Evolutionary conservation across 2,329 filamentous ascomycete genomes (phyloP).

Genomic region (Aspergillus sp.): DNA sequence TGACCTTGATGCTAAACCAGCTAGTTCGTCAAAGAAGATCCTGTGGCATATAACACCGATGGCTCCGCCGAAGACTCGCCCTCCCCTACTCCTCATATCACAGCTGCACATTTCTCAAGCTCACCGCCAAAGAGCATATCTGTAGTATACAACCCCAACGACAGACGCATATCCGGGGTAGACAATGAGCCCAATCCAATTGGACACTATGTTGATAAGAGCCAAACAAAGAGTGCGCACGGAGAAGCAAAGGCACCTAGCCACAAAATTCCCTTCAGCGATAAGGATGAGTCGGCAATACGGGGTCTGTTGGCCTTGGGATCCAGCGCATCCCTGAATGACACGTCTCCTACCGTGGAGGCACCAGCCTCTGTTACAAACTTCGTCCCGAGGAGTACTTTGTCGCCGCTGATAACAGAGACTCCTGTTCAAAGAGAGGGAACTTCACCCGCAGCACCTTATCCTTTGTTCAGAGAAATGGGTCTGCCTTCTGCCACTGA

Average conservation of each 20-base stretch:
- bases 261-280: conserved; percentile 11
- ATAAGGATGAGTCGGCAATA: conserved; percentile 25
- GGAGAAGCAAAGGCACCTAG: background rate
- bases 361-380: background rate
- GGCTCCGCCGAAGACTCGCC: conserved; percentile 8
- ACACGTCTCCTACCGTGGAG: background rate
- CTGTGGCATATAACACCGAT: conserved; percentile 3
- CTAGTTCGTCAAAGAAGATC: conserved; percentile 27
- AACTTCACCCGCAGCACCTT: background rate
- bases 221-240: too few relatives aligned
- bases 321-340: conserved; percentile 5
- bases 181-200: background rate
- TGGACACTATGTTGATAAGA: background rate
- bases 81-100: conserved; percentile 1
- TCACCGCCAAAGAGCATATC: background rate
- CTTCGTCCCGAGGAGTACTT: background rate
- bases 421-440: background rate
- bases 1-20: conserved; percentile 2
- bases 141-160: background rate
- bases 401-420: background rate
- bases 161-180: background rate
- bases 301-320: conserved; percentile 25
- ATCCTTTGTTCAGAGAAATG: background rate
- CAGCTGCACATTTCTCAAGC: background rate
- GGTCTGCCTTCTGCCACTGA: background rate